Percentiles rank a stretch among this genome's conserved stretches.
Conservation (phyloP, 306 rosid species). For the Hylodesmum podocarpum region DNA sequence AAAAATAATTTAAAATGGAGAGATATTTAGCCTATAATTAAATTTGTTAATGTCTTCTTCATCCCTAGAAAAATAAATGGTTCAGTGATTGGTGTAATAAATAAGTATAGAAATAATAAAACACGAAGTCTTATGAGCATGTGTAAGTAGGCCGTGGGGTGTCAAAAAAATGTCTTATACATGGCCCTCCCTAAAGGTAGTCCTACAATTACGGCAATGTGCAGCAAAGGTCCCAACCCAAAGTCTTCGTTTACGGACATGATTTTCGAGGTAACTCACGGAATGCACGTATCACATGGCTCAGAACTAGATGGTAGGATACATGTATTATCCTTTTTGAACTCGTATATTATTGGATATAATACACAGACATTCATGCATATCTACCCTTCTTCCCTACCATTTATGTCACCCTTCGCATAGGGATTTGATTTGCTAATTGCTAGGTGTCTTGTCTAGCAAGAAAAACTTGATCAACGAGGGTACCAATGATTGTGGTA, state of each 20-base stretch:
- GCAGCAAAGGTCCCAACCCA: not conserved
- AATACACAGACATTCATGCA: constrained; percentile 33
- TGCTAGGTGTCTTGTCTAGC: constrained; percentile 7
- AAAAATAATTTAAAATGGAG: too few species aligned
- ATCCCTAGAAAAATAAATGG: not conserved
- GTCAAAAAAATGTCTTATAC: not conserved
- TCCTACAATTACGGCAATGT: not conserved
- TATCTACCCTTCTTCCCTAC: not conserved
- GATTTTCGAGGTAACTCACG: not conserved
- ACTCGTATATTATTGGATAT: not conserved
- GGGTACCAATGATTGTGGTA: not conserved
- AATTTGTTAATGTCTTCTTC: too few species aligned
- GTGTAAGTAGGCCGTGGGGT: not conserved
- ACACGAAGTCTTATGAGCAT: not conserved
- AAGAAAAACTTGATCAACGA: not conserved
- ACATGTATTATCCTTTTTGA: not conserved
- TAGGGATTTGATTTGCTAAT: not conserved
- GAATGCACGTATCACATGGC: not conserved
- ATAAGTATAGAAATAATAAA: not conserved
- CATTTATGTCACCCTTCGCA: not conserved
- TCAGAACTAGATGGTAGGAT: not conserved
- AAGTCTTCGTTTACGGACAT: constrained; percentile 27
- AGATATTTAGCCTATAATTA: too few species aligned
- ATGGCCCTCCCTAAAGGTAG: not conserved
- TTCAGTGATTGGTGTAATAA: not conserved